Conservation (phyloP, 768 basidiomycete genomes). For the Calocera viscosa region DNA sequence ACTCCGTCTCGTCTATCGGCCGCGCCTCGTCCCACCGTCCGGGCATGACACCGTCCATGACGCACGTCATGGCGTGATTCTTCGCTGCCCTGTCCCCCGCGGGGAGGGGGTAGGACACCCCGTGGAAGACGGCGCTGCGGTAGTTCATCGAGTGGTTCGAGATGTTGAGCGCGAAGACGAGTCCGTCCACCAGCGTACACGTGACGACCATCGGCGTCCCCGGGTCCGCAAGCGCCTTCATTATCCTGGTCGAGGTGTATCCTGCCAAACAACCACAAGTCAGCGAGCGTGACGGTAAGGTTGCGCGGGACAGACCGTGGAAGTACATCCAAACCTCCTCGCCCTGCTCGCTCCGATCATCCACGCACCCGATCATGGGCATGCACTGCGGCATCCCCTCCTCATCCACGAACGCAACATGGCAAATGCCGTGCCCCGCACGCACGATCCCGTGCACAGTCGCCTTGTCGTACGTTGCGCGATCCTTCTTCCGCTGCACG, state of each 20-base stretch:
- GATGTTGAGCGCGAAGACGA: conserved; percentile 17
- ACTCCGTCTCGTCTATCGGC: conserved; percentile 6
- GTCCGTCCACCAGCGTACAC: conserved; percentile 17
- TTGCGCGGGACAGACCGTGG: conserved; percentile 9
- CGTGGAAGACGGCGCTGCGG: conserved; percentile 18
- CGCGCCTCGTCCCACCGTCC: conserved; percentile 12
- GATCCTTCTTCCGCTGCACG: conserved; percentile 19
- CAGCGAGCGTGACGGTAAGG: neutral
- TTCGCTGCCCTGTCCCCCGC: conserved; percentile 5
- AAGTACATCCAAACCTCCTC: conserved; percentile 16
- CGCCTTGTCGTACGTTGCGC: conserved; percentile 20
- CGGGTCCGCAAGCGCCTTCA: conserved; percentile 7
- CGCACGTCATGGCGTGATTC: neutral
- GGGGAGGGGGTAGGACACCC: conserved; percentile 15
- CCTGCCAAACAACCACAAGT: neutral
- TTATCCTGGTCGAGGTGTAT: conserved; percentile 6
- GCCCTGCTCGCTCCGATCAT: conserved; percentile 13
- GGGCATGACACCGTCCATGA: conserved; percentile 10
- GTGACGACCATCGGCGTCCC: conserved; percentile 13
- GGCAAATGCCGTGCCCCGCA: conserved; percentile 14
- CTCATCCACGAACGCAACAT: conserved; percentile 17
- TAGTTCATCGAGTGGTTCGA: conserved; percentile 17
- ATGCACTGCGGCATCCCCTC: conserved; percentile 18
- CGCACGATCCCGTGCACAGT: conserved; percentile 14
- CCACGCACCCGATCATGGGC: conserved; percentile 17